Conservation (phyloP, 306 rosid genomes). For the Morella rubra region DNA sequence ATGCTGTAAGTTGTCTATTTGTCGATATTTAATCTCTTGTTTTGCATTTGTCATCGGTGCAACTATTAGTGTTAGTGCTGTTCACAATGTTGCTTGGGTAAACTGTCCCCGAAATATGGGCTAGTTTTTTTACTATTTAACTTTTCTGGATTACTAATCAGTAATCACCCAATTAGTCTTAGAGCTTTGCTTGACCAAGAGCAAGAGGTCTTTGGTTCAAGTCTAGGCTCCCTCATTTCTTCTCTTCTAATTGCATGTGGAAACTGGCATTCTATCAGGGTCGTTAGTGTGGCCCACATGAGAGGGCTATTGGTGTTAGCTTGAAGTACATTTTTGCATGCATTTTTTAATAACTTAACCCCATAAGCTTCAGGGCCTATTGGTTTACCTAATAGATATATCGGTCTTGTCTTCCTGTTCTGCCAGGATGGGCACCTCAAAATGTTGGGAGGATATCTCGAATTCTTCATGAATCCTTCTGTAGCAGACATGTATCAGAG, state of each 20-base stretch:
- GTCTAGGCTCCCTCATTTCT: not conserved
- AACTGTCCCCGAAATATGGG: not conserved
- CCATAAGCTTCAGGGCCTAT: not conserved
- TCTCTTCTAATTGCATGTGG: conserved; percentile 6
- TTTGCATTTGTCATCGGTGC: no score
- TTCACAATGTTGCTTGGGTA: not conserved
- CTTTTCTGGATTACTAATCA: not conserved
- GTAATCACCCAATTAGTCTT: not conserved
- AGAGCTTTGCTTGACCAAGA: not conserved
- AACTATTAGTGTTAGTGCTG: no score
- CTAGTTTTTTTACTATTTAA: not conserved
- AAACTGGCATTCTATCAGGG: not conserved
- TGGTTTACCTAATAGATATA: not conserved
- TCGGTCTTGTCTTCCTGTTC: conserved; percentile 17
- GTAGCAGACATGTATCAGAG: conserved; percentile 70
- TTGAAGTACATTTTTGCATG: not conserved
- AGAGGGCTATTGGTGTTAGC: conserved; percentile 4
- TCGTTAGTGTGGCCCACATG: not conserved
- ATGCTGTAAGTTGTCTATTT: conserved; percentile 47
- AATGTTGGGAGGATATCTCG: conserved; percentile 95
- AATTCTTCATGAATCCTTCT: conserved; percentile 81
- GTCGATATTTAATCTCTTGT: not conserved
- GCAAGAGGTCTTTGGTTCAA: not conserved
- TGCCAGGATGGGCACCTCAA: conserved; percentile 82
- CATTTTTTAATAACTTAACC: not conserved